Percentiles rank a stretch among this genome's conserved stretches.
Evolutionary conservation across 257 asterid species (phyloP).

Genomic region (Lantana camara): DNA sequence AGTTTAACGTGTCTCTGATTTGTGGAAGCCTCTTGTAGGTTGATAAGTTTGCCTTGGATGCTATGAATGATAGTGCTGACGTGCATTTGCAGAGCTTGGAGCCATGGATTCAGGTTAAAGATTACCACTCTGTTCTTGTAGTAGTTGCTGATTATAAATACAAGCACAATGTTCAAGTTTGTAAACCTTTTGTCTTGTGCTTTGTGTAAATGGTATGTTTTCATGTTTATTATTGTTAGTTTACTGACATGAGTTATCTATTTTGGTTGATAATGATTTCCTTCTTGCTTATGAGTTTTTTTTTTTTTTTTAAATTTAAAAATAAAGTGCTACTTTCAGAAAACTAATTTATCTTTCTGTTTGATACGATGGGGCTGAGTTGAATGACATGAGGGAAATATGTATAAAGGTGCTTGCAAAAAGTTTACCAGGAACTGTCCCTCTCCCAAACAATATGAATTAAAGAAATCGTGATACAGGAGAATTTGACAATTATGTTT

Average conservation of each 20-base stretch:
- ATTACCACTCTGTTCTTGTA: conserved; percentile 12
- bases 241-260: conserved; percentile 2
- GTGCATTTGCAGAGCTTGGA: conserved; percentile 92
- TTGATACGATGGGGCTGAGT: conserved; percentile 17
- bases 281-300: not conserved
- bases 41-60: conserved; percentile 90
- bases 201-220: not conserved
- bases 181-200: not conserved
- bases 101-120: conserved; percentile 87
- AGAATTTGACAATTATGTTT: conserved; percentile 5
- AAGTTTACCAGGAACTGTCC: conserved; percentile 8
- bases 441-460: conserved; percentile 3
- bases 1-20: conserved; percentile 24
- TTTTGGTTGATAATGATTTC: conserved; percentile 22
- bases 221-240: conserved; percentile 15
- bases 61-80: conserved; percentile 82
- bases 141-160: conserved; percentile 5
- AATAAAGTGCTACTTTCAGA: not conserved
- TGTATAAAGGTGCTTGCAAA: not conserved
- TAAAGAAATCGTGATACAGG: not conserved
- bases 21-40: conserved; percentile 50
- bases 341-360: conserved; percentile 1
- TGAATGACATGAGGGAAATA: conserved; percentile 13
- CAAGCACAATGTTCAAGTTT: not conserved
- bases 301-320: not conserved